A percentile compares a stretch with the other conserved stretches of the same genome.
Evolutionary conservation across 192 early-diverging fungal genomes (phyloP).

Genomic region (Globomyces pollinis-pini): DNA sequence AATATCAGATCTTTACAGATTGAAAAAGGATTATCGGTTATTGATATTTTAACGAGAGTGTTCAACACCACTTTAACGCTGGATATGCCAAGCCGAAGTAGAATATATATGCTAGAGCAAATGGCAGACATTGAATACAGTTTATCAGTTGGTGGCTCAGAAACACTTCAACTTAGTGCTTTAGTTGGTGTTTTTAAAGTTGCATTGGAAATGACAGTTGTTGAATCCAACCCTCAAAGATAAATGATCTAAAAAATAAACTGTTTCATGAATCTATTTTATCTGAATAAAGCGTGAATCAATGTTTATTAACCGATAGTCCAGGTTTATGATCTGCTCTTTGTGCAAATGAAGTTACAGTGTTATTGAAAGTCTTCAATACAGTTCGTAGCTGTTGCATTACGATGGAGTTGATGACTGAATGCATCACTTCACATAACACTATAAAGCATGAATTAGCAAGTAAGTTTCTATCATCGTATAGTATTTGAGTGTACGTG

Average conservation of each 20-base stretch:
- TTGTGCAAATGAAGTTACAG: no score
- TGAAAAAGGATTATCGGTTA: conserved; percentile 81
- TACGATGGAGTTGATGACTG: no score
- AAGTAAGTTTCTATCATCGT: no score
- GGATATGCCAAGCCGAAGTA: conserved; percentile 64
- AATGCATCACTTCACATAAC: no score
- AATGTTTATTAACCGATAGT: no score
- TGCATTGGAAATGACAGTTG: conserved; percentile 55
- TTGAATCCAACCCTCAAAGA: background rate
- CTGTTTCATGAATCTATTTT: no score
- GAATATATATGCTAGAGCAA: conserved; percentile 66
- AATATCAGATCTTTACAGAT: conserved; percentile 64
- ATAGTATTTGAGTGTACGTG: no score
- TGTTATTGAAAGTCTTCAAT: no score
- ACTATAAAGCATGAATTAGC: no score
- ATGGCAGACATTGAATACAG: conserved; percentile 90
- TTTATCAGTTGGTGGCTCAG: conserved; percentile 72
- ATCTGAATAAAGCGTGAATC: no score
- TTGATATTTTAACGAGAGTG: conserved; percentile 84
- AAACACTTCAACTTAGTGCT: conserved; percentile 81
- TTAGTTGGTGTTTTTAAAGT: conserved; percentile 82
- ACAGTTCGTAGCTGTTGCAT: no score
- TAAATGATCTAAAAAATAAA: background rate
- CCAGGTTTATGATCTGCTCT: no score
- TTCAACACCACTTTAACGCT: conserved; percentile 53